Percentiles rank a stretch among this genome's conserved stretches.
Conservation (phyloP, 495 filamentous ascomycete genomes). For the Jackrogersella minutella region DNA sequence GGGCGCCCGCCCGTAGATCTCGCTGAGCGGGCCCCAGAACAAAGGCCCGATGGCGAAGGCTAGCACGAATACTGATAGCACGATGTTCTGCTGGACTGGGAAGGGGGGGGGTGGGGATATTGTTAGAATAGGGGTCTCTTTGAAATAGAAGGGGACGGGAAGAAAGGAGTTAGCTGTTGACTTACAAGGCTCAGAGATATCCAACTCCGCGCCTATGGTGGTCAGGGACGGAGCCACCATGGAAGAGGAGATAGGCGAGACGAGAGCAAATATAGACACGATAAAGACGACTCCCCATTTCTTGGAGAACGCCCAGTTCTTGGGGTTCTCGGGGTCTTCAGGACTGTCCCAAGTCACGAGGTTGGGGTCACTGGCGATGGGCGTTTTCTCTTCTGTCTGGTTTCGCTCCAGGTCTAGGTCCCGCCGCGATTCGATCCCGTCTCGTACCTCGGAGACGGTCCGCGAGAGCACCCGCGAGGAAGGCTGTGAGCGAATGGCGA, state of each 20-base stretch:
- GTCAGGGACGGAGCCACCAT: conserved; percentile 76
- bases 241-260: conserved; percentile 70
- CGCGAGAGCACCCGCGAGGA: conserved; percentile 15
- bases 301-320: conserved; percentile 60
- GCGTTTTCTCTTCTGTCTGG: conserved; percentile 26
- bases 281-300: conserved; percentile 73
- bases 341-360: conserved; percentile 54
- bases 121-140: too few species aligned
- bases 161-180: neutral
- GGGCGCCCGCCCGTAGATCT: conserved; percentile 68
- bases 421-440: conserved; percentile 43
- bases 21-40: conserved; percentile 65
- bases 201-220: conserved; percentile 65
- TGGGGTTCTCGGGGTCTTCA: conserved; percentile 67
- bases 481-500: neutral
- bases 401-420: conserved; percentile 41
- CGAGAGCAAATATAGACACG: conserved; percentile 69
- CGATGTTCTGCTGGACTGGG: conserved; percentile 62
- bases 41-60: conserved; percentile 65
- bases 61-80: conserved; percentile 76
- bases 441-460: conserved; percentile 43
- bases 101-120: too few species aligned
- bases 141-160: too few species aligned
- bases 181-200: conserved; percentile 59
- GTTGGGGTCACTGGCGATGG: conserved; percentile 36